A percentile compares a stretch with the other conserved stretches of the same genome.
Evolutionary conservation across 495 filamentous ascomycete genomes (phyloP).

Genomic region (Physcia stellaris): DNA sequence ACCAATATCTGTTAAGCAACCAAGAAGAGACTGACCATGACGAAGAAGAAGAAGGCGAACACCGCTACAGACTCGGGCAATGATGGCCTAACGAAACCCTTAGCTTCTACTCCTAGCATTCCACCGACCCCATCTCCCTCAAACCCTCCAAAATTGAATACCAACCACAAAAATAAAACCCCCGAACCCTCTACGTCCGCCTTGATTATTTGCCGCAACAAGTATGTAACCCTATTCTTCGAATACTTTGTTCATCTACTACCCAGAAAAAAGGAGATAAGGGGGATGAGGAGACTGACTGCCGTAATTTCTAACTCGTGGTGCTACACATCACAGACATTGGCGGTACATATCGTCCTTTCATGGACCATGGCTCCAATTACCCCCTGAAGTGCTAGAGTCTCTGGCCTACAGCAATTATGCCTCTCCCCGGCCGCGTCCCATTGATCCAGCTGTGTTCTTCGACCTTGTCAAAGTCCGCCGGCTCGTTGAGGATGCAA

Average conservation of each 20-base stretch:
- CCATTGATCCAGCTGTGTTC: conserved; percentile 68
- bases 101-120: no score
- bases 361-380: conserved; percentile 75
- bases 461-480: conserved; percentile 73
- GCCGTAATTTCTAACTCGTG: not conserved
- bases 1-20: no score
- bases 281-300: no score
- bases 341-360: conserved; percentile 72
- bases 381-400: conserved; percentile 69
- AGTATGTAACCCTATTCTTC: conserved; percentile 30
- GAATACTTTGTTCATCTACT: conserved; percentile 7
- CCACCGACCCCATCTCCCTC: no score
- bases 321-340: conserved; percentile 36
- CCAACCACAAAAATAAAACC: conserved; percentile 20
- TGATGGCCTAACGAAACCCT: no score
- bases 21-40: no score
- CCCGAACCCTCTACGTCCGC: conserved; percentile 35
- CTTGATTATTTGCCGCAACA: conserved; percentile 59
- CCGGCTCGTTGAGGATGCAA: conserved; percentile 61
- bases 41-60: no score
- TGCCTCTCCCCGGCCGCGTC: conserved; percentile 55
- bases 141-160: no score
- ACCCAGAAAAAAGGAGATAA: no score
- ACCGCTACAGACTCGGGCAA: no score
- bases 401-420: conserved; percentile 66